Evolutionary conservation across 805 yeast genomes (phyloP).

Genomic region (Ogataea minuta): DNA sequence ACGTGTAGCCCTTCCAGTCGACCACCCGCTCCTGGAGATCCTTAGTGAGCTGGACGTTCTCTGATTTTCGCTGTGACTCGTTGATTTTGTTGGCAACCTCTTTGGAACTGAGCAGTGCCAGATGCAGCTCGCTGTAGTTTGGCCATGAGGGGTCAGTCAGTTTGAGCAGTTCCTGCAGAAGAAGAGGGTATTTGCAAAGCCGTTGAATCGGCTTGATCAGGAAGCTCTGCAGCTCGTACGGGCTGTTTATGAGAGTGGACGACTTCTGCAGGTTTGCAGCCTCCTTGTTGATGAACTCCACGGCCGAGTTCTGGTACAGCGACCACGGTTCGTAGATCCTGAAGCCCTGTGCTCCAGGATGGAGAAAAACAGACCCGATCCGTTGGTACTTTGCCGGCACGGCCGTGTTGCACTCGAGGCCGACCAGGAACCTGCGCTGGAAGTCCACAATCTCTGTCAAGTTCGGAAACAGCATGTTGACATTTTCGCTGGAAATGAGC

Average conservation of each 20-base stretch:
- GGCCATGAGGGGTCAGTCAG: slow-evolving; percentile 52
- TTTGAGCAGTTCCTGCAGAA: slow-evolving; percentile 73
- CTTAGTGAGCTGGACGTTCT: slow-evolving; percentile 69
- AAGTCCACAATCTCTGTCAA: slow-evolving; percentile 81
- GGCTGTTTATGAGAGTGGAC: slow-evolving; percentile 68
- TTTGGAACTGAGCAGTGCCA: slow-evolving; percentile 71
- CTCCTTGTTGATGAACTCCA: slow-evolving; percentile 71
- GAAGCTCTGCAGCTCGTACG: slow-evolving; percentile 85
- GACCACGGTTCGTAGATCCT: slow-evolving; percentile 94
- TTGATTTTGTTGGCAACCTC: slow-evolving; percentile 86
- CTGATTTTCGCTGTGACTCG: slow-evolving; percentile 91
- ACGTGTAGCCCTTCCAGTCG: slow-evolving; percentile 90
- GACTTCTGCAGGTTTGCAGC: slow-evolving; percentile 53
- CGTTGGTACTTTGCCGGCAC: slow-evolving; percentile 76
- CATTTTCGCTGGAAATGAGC: slow-evolving; percentile 70
- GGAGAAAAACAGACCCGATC: slow-evolving; percentile 84
- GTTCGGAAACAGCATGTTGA: slow-evolving; percentile 83
- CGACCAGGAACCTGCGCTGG: slow-evolving; percentile 84
- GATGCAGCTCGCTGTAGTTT: slow-evolving; percentile 61
- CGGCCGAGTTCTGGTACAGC: slow-evolving; percentile 81
- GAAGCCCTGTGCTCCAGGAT: slow-evolving; percentile 76
- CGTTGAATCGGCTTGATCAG: slow-evolving; percentile 94
- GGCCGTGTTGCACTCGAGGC: slow-evolving; percentile 81
- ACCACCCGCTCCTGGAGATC: slow-evolving; percentile 70
- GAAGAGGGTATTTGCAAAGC: slow-evolving; percentile 89